Percentiles rank a stretch among this genome's conserved stretches.
These are phyloP conservation scores for Aspergillus phoenicis DNA, from an alignment of 2,329 filamentous ascomycete genomes.

Conservation along the genomic window DNA sequence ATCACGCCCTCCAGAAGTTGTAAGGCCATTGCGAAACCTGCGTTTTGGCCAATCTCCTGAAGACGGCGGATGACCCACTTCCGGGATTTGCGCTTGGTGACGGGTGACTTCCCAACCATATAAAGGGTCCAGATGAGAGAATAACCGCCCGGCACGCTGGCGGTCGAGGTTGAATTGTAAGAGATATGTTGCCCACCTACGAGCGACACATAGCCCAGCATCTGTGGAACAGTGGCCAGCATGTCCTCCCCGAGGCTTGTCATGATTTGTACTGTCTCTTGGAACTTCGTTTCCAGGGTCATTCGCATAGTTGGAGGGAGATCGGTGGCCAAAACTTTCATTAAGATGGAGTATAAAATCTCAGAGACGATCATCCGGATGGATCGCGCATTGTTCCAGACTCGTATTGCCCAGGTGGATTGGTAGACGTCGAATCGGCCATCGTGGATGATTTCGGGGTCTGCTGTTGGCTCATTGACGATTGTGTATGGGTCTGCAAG, in stretches of 20 bases:
- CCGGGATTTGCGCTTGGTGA: constrained; percentile 7
- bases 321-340: constrained; percentile 14
- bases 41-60: constrained; percentile 9
- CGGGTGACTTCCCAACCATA: constrained; percentile 17
- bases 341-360: constrained; percentile 19
- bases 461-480: not conserved
- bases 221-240: constrained; percentile 26
- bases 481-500: constrained; percentile 20
- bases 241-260: constrained; percentile 21
- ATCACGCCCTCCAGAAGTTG: constrained; percentile 17
- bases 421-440: constrained; percentile 21
- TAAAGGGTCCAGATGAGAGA: constrained; percentile 23
- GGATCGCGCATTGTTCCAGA: constrained; percentile 28
- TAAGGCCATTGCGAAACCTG: constrained; percentile 18
- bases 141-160: constrained; percentile 20
- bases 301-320: not conserved
- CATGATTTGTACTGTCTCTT: constrained; percentile 15
- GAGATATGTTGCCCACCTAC: not conserved
- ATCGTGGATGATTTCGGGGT: constrained; percentile 15
- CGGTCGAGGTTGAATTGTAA: not conserved
- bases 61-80: constrained; percentile 22
- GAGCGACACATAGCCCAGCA: constrained; percentile 16
- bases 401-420: constrained; percentile 20
- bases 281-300: constrained; percentile 5
- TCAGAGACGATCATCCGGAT: constrained; percentile 25